Evolutionary conservation across 192 early-diverging fungal species (phyloP), one percentile per base, ranked within the genome.

Genomic region (Entophlyctis luteolus): DNA sequence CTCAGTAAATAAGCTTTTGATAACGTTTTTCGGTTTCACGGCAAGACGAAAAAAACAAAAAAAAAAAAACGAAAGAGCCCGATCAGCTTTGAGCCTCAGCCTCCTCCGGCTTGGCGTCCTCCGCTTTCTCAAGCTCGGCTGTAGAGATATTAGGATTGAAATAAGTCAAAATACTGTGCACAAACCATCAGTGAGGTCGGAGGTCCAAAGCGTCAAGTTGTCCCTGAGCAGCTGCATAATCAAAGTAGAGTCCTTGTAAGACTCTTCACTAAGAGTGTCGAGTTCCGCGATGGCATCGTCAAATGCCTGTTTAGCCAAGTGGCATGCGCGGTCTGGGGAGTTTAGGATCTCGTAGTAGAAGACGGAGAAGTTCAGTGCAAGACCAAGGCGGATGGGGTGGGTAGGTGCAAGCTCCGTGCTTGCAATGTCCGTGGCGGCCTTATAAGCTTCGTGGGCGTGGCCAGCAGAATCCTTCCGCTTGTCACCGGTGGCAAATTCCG

Each of bases 281-380:
- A 98, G 85, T 82, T 97, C 96, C 38, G 96, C 94, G 79, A 98
- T 98, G 53, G 96, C 96, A 71, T 96, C 96, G 79, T 98, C 96
- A 72, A 98, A 98, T 28, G 96, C 93, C 74, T 91, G 88, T 81
- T 96, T 94, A 79, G 94, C 94, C 37, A 96, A 85, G 70, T 95
- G 89, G 87, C 96, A 96, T 66, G 94, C 96, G 72, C 90, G 87
- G 80, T 95, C 93, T 69, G 96, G 96, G 38, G 93, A 94, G 89
- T 96, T 96, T 77, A 91, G 81, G 73, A 98, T 98, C 86, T 98
- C 96, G 79, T 96, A 98, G 86, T 94, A 96, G 85, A 98, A 98
- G 33, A 96, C 94, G 37, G 94, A 98, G 86, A 94, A 96, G 90
- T 96, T 96, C 74, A 96, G 86, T 47, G 96, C 94, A 55, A 98